These are phyloP conservation scores for Phytophthora hibernalis DNA, from an alignment of 352 stramenopile genomes.

Conservation along the genomic window DNA sequence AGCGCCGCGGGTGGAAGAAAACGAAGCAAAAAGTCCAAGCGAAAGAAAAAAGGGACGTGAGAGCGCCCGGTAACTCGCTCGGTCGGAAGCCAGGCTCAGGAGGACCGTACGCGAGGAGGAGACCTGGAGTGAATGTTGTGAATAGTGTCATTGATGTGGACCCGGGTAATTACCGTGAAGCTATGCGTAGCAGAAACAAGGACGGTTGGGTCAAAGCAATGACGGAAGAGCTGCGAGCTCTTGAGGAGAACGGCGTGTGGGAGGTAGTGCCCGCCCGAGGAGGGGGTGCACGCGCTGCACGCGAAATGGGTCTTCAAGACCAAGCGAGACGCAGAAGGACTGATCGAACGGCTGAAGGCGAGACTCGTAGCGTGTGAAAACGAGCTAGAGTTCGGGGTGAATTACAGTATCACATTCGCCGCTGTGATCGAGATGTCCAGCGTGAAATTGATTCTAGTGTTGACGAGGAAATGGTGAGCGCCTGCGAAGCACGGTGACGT, in stretches of 20 bases:
- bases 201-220: not conserved
- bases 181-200: no score
- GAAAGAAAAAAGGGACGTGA: no score
- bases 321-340: not conserved
- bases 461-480: conserved; percentile 12
- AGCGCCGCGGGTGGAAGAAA: not conserved
- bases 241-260: no score
- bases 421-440: no score
- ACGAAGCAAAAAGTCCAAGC: no score
- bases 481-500: conserved; percentile 35
- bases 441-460: no score
- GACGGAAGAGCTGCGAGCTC: not conserved
- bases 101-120: no score
- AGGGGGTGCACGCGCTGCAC: not conserved
- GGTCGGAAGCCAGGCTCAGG: no score
- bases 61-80: no score
- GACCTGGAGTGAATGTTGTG: no score
- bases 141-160: no score
- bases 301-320: not conserved
- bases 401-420: not conserved
- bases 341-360: not conserved
- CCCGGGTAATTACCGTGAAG: no score
- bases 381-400: not conserved
- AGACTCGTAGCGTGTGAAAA: not conserved
- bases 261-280: not conserved